Percentiles rank a stretch among this genome's conserved stretches.
phyloP scores from a whole-genome alignment of 495 filamentous ascomycete genomes.

The Cairneyella variabilis region DNA sequence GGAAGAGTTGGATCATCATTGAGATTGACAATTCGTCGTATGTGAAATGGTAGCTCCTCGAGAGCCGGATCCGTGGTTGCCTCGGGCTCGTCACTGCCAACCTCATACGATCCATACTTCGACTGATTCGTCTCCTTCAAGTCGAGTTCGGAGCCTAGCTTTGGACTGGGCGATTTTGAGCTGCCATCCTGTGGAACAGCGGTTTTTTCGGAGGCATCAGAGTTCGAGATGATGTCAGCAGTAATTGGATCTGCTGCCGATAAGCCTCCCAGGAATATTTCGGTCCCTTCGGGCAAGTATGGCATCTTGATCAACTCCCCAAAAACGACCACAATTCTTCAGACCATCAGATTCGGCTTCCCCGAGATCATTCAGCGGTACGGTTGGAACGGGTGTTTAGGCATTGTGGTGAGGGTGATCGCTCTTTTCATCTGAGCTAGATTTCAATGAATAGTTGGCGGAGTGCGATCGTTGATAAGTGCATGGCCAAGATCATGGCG shows the following conservation, averaged over 20 bases:
- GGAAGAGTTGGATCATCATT: constrained; percentile 48
- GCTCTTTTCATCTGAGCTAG: neutral
- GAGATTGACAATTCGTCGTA: constrained; percentile 49
- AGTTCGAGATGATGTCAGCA: neutral
- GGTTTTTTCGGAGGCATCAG: neutral
- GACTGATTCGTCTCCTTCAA: constrained; percentile 6
- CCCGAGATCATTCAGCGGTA: neutral
- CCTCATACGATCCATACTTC: neutral
- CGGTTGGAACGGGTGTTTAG: neutral
- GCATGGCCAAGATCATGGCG: neutral
- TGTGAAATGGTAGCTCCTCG: constrained; percentile 41
- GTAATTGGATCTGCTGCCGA: neutral
- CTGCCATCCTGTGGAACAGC: neutral
- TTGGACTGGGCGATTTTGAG: constrained; percentile 5
- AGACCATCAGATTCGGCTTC: neutral
- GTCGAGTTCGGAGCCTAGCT: constrained; percentile 4
- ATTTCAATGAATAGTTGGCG: neutral
- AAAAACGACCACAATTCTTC: neutral
- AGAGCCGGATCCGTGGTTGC: constrained; percentile 44
- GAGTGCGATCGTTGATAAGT: neutral
- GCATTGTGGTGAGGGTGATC: neutral
- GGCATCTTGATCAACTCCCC: neutral
- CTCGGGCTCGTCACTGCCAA: constrained; percentile 23
- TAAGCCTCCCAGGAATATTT: too few relatives aligned
- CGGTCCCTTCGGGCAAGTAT: neutral